Conservation (phyloP, 148 eudicot genomes). For the Rhododendron vialii region DNA sequence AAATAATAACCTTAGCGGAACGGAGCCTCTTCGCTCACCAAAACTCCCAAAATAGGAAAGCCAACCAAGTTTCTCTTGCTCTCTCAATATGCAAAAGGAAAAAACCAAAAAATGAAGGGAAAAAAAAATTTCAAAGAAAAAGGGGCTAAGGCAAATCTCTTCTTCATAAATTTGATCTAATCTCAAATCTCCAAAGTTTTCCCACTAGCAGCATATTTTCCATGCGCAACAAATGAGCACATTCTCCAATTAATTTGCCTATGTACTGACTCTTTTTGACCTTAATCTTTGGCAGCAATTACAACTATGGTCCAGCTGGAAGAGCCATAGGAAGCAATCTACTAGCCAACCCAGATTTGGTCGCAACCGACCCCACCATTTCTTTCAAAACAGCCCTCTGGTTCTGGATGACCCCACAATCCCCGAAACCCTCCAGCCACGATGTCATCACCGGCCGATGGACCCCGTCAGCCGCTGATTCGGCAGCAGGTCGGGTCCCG, state of each 20-base stretch:
- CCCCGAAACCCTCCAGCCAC: constrained; percentile 30
- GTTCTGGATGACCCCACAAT: constrained; percentile 37
- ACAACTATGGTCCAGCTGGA: constrained; percentile 24
- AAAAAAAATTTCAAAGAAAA: too few relatives aligned
- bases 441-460: constrained; percentile 26
- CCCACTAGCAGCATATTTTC: background rate
- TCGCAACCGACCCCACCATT: constrained; percentile 1
- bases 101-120: too few relatives aligned
- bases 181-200: background rate
- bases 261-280: background rate
- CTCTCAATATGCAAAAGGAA: too few relatives aligned
- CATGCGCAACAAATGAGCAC: background rate
- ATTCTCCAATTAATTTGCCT: background rate
- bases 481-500: constrained; percentile 11
- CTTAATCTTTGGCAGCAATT: constrained; percentile 24
- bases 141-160: too few relatives aligned
- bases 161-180: too few relatives aligned
- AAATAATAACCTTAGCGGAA: too few relatives aligned
- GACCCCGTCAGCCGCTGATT: constrained; percentile 11
- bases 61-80: too few relatives aligned
- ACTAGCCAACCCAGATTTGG: constrained; percentile 12
- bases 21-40: too few relatives aligned
- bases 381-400: constrained; percentile 19
- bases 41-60: too few relatives aligned
- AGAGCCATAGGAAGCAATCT: background rate